These are phyloP conservation scores for Populus davidiana DNA, from an alignment of 345 rosid species.

Conservation along the genomic window DNA sequence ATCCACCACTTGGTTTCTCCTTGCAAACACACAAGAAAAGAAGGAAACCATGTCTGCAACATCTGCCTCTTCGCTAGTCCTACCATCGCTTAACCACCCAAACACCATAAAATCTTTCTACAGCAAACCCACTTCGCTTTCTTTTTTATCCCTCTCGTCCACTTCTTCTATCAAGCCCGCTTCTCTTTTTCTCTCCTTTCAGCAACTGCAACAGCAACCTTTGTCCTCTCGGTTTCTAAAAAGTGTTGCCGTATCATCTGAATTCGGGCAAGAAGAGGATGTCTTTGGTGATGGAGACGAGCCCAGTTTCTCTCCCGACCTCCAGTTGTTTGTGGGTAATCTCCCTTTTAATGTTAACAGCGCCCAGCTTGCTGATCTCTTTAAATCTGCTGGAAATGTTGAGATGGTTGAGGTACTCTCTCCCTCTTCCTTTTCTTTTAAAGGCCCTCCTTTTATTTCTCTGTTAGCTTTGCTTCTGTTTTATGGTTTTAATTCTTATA, in stretches of 20 bases:
- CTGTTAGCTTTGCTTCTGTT: not conserved
- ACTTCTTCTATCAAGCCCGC: slow-evolving; percentile 38
- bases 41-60: slow-evolving; percentile 51
- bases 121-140: slow-evolving; percentile 32
- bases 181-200: slow-evolving; percentile 24
- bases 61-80: slow-evolving; percentile 59
- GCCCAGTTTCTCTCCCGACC: slow-evolving; percentile 60
- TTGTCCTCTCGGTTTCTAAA: slow-evolving; percentile 46
- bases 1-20: slow-evolving; percentile 1
- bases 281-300: slow-evolving; percentile 40
- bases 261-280: slow-evolving; percentile 63
- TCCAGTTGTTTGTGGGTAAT: slow-evolving; percentile 89
- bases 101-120: slow-evolving; percentile 35
- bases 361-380: slow-evolving; percentile 81
- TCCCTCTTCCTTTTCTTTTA: not conserved
- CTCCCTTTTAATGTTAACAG: slow-evolving; percentile 87
- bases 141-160: slow-evolving; percentile 25
- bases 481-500: not conserved
- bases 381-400: slow-evolving; percentile 75
- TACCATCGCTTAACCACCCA: slow-evolving; percentile 56
- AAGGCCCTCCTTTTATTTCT: not conserved
- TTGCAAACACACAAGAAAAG: no score
- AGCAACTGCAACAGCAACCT: not conserved
- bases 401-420: slow-evolving; percentile 89
- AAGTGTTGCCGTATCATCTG: slow-evolving; percentile 61